Evolutionary conservation across 2,329 filamentous ascomycete species (phyloP).

Genomic region (Sclerotinia sclerotiorum): DNA sequence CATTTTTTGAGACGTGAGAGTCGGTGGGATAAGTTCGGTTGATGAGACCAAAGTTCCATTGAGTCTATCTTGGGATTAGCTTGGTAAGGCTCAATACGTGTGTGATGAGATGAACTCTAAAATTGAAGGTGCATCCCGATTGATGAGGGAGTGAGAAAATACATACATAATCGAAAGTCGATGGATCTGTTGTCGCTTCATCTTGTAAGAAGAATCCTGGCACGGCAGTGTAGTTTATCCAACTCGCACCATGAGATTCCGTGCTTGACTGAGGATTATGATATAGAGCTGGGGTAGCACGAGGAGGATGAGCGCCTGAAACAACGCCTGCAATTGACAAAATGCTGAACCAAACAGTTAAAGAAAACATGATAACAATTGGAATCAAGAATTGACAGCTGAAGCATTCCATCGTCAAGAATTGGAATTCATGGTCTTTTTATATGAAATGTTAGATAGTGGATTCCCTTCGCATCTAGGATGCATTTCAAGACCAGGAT

Average conservation of each 20-base stretch:
- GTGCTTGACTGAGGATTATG: not conserved
- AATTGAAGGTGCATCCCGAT: not conserved
- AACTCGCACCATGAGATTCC: constrained; percentile 13
- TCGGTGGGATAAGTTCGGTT: constrained; percentile 62
- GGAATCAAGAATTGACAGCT: not conserved
- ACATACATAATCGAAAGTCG: constrained; percentile 63
- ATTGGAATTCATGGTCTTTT: not conserved
- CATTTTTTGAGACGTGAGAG: constrained; percentile 42
- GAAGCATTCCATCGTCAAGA: not conserved
- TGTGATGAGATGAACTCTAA: not conserved
- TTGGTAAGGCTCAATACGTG: not conserved
- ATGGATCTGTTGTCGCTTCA: constrained; percentile 53
- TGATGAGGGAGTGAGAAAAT: not conserved
- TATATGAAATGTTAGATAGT: not conserved
- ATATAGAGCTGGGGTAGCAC: constrained; percentile 8
- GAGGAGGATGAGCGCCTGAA: not conserved
- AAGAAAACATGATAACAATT: constrained; percentile 5
- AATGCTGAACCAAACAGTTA: not conserved
- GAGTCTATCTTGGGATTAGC: constrained; percentile 46
- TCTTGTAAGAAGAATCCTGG: constrained; percentile 66
- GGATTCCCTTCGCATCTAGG: not conserved
- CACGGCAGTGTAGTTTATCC: constrained; percentile 59
- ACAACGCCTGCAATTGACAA: not conserved
- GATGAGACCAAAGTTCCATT: constrained; percentile 65
- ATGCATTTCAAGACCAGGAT: not conserved